These are phyloP conservation scores for Trichoderma polysporum DNA, from an alignment of 2,329 filamentous ascomycete genomes.

Conservation along the genomic window DNA sequence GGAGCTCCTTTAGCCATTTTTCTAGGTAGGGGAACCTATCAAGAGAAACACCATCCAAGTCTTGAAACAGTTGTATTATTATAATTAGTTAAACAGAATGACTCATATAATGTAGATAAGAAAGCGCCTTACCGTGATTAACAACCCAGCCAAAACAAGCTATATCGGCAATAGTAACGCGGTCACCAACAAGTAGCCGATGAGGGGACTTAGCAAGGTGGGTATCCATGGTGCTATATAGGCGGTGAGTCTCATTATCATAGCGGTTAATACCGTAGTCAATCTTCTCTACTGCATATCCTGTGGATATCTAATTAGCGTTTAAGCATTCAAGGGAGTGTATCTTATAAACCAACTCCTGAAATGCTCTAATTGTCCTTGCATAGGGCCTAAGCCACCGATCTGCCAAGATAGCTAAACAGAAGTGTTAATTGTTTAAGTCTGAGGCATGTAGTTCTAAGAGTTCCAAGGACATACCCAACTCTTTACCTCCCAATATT, in stretches of 20 bases:
- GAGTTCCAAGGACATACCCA: neutral
- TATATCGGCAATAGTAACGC: neutral
- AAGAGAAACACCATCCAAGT: neutral
- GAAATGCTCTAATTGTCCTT: neutral
- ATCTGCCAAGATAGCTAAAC: neutral
- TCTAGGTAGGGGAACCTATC: neutral
- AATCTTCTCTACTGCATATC: neutral
- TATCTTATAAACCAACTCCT: neutral
- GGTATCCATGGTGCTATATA: neutral
- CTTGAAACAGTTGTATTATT: neutral
- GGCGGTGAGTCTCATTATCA: neutral
- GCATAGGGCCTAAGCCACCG: neutral
- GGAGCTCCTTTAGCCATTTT: neutral
- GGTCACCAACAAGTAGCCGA: neutral
- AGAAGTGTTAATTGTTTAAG: neutral
- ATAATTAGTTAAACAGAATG: neutral
- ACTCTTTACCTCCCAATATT: neutral
- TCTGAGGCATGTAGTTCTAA: neutral
- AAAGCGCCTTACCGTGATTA: neutral
- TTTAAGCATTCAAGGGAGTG: neutral
- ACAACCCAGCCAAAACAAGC: neutral
- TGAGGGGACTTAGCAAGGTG: neutral
- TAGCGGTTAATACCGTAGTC: neutral
- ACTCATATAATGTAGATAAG: neutral
- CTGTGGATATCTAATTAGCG: neutral